Evolutionary conservation across 306 rosid genomes (phyloP).

Genomic region (Lablab purpureus): DNA sequence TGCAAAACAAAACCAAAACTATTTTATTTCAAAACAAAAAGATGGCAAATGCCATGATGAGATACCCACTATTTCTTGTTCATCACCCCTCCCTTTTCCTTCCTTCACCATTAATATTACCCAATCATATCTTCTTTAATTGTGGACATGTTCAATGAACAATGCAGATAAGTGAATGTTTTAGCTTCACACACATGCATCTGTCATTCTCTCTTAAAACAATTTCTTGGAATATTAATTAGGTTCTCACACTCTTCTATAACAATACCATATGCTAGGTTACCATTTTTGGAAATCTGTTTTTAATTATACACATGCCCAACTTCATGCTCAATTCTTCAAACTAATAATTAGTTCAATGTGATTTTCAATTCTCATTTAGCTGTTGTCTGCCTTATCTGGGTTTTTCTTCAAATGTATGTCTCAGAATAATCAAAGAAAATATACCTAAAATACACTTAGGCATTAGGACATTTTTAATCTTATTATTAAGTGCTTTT

Average conservation of each 20-base stretch:
- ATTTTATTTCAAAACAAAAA: neutral
- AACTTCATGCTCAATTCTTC: neutral
- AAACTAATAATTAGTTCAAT: neutral
- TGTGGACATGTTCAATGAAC: conserved; percentile 17
- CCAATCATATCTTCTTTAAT: conserved; percentile 37
- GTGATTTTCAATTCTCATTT: neutral
- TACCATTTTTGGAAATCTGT: neutral
- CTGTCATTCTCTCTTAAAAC: conserved; percentile 31
- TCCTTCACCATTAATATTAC: conserved; percentile 35
- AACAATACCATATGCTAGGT: neutral
- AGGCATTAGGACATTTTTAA: neutral
- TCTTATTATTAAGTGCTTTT: neutral
- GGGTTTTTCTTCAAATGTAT: neutral
- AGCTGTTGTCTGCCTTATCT: neutral
- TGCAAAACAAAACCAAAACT: neutral
- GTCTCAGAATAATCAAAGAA: neutral
- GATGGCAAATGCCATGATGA: conserved; percentile 45
- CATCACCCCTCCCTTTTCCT: conserved; percentile 33
- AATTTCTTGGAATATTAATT: conserved; percentile 1
- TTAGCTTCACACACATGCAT: conserved; percentile 22
- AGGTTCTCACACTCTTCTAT: neutral
- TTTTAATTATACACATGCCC: neutral
- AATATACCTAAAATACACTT: neutral
- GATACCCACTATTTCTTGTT: conserved; percentile 43
- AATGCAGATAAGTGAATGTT: neutral